Percentiles rank a stretch among this genome's conserved stretches.
Evolutionary conservation across 2,329 filamentous ascomycete genomes (phyloP).

Genomic region (Talaromyces sp.): DNA sequence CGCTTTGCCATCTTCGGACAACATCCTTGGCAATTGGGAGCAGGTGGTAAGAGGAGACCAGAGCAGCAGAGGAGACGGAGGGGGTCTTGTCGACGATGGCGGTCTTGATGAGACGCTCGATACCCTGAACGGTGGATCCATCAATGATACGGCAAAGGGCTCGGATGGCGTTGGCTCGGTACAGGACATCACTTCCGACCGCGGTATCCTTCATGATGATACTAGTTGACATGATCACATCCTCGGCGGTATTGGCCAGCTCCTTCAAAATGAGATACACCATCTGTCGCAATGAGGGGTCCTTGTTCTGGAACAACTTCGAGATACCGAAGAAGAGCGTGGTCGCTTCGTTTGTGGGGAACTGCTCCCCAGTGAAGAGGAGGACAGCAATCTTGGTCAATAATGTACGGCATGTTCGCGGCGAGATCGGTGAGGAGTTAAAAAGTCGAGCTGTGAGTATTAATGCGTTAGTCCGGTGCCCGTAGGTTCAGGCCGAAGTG

Average conservation of each 20-base stretch:
- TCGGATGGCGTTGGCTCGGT: conserved; percentile 92
- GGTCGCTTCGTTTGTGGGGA: conserved; percentile 95
- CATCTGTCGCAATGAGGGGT: conserved; percentile 97
- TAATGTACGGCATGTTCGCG: conserved; percentile 94
- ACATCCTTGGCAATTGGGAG: conserved; percentile 95
- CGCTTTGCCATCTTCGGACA: conserved; percentile 95
- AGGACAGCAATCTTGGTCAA: conserved; percentile 96
- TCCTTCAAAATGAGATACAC: conserved; percentile 98
- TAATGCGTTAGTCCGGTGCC: conserved; percentile 14
- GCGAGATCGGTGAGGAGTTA: conserved; percentile 95
- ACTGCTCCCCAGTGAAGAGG: conserved; percentile 94
- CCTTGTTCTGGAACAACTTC: conserved; percentile 99
- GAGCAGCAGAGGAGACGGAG: conserved; percentile 91
- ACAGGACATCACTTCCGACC: conserved; percentile 89
- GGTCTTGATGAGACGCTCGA: conserved; percentile 98
- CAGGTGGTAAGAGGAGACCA: conserved; percentile 96
- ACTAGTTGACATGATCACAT: conserved; percentile 99
- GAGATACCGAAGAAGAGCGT: conserved; percentile 98
- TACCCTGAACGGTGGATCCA: conserved; percentile 92
- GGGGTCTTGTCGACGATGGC: conserved; percentile 99
- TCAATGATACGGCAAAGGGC: conserved; percentile 96
- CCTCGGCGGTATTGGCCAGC: conserved; percentile 89
- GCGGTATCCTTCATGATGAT: conserved; percentile 99
- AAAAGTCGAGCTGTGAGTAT: conserved; percentile 78
- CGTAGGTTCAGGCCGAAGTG: conserved; percentile 8